Percentiles rank a stretch among this genome's conserved stretches.
Evolutionary conservation across 495 filamentous ascomycete genomes (phyloP).

Genomic region (Tuber borchii): DNA sequence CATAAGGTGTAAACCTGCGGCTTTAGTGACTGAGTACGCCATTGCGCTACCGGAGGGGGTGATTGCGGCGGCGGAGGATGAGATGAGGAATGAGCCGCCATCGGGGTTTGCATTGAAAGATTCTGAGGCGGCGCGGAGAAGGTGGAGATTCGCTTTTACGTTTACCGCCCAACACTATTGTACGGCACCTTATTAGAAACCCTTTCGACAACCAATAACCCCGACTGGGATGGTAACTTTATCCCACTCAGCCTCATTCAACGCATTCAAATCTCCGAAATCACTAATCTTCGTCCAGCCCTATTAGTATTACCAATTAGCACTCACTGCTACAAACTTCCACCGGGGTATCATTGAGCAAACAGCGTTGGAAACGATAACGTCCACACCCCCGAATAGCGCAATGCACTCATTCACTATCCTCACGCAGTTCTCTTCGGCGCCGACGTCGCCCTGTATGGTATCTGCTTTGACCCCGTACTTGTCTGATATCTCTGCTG

Average conservation of each 20-base stretch:
- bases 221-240: constrained; percentile 46
- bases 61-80: constrained; percentile 54
- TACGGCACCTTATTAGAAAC: constrained; percentile 47
- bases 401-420: constrained; percentile 52
- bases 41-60: constrained; percentile 49
- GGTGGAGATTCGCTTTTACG: constrained; percentile 58
- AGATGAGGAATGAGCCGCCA: constrained; percentile 59
- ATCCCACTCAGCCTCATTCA: not conserved
- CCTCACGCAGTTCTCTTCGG: not conserved
- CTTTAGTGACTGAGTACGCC: constrained; percentile 60
- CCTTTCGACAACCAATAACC: constrained; percentile 55
- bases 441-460: constrained; percentile 48
- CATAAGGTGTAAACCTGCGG: constrained; percentile 62
- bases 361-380: constrained; percentile 60
- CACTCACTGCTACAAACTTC: not conserved
- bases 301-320: not conserved
- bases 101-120: constrained; percentile 60
- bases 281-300: constrained; percentile 10
- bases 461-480: constrained; percentile 52
- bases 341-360: not conserved
- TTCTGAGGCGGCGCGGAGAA: constrained; percentile 54
- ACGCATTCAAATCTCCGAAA: not conserved
- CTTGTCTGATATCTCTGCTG: constrained; percentile 47
- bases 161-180: constrained; percentile 60
- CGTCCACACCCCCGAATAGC: constrained; percentile 59